Evolutionary conservation across 805 yeast species (phyloP).

Genomic region (Candida insectalens): DNA sequence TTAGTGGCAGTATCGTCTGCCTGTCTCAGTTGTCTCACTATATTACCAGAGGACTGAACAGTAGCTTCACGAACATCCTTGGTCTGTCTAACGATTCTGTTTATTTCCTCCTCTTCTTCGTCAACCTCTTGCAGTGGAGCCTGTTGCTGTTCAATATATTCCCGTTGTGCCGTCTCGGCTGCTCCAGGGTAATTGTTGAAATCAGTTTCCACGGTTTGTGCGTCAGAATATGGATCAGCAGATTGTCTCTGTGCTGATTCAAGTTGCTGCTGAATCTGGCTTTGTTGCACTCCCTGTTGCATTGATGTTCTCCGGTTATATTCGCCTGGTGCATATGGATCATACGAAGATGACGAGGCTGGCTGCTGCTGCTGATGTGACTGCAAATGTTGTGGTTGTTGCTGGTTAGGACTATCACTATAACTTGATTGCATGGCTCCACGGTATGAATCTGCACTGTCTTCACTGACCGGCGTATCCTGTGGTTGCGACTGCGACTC

Average conservation of each 20-base stretch:
- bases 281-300: conserved; percentile 2
- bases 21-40: conserved; percentile 59
- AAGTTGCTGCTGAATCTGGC: conserved; percentile 3
- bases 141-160: conserved; percentile 14
- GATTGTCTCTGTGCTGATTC: not conserved
- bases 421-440: conserved; percentile 2
- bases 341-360: too few relatives aligned
- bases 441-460: not conserved
- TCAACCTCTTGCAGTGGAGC: conserved; percentile 46
- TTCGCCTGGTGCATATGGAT: conserved; percentile 17
- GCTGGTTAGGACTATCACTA: too few relatives aligned
- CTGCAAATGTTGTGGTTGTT: conserved; percentile 12
- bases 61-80: conserved; percentile 64
- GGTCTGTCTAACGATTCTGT: conserved; percentile 70
- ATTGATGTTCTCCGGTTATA: conserved; percentile 1
- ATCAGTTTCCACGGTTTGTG: conserved; percentile 4
- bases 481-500: conserved; percentile 10
- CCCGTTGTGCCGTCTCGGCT: conserved; percentile 13
- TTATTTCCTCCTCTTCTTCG: conserved; percentile 81
- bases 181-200: conserved; percentile 3
- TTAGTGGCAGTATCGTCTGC: conserved; percentile 71
- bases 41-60: conserved; percentile 75
- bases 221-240: conserved; percentile 16
- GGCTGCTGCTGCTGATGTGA: conserved; percentile 1
- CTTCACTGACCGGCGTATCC: conserved; percentile 13